phyloP scores from a whole-genome alignment of 208 protist species.

The Leptomonas seymouri region DNA sequence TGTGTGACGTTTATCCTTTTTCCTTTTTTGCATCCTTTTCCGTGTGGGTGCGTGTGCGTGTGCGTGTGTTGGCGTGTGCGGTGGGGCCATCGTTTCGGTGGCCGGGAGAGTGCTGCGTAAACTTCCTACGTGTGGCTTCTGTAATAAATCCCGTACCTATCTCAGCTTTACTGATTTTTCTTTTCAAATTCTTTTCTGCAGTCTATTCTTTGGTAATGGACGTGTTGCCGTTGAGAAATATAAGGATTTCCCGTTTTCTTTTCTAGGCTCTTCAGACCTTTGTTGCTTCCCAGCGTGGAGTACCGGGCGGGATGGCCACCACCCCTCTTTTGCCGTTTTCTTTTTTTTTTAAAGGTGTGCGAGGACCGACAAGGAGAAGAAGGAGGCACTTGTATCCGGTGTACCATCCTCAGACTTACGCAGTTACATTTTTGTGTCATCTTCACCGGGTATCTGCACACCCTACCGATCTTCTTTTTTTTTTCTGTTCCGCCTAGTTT shows the following conservation, averaged over 20 bases:
- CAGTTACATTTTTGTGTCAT: not conserved
- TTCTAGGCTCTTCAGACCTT: not conserved
- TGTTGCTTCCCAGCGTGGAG: not conserved
- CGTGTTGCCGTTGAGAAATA: constrained; percentile 1
- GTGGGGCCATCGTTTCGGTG: too few species aligned
- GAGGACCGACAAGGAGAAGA: not conserved
- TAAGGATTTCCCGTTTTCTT: not conserved
- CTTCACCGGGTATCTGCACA: not conserved
- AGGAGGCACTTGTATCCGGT: constrained; percentile 4
- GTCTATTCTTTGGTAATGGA: constrained; percentile 9
- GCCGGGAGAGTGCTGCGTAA: not conserved
- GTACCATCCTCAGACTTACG: not conserved
- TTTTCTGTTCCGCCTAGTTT: too few species aligned
- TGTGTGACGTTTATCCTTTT: not conserved
- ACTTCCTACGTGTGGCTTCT: constrained; percentile 1
- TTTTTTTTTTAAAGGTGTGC: not conserved
- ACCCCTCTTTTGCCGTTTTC: not conserved
- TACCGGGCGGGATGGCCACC: too few species aligned
- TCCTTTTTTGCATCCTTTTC: not conserved
- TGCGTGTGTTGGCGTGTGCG: not conserved
- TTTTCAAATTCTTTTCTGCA: constrained; percentile 5
- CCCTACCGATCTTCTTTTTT: not conserved
- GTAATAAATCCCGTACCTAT: not conserved
- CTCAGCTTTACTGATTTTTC: constrained; percentile 1
- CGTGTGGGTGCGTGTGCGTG: not conserved